A percentile compares a stretch with the other conserved stretches of the same genome.
These are phyloP conservation scores for Komagataella phaffii DNA, from an alignment of 805 yeast genomes.

Conservation along the genomic window DNA sequence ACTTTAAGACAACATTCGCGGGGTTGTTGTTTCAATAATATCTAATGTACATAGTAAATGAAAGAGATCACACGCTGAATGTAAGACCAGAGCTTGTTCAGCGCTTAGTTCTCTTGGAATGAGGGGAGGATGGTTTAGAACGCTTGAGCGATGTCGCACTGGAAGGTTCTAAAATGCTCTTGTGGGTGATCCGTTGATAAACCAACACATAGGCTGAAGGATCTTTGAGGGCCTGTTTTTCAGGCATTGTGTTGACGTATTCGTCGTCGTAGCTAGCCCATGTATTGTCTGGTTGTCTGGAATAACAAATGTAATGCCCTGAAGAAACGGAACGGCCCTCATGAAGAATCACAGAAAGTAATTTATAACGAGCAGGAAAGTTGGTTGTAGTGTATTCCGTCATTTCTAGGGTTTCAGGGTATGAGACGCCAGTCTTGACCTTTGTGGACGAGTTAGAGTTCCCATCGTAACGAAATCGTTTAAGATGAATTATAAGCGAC, in stretches of 20 bases:
- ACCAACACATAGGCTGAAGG: constrained; percentile 85
- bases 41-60: not conserved
- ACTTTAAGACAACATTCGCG: not conserved
- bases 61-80: not conserved
- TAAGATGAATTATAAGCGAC: constrained; percentile 73
- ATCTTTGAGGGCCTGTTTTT: constrained; percentile 63
- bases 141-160: not conserved
- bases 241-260: constrained; percentile 59
- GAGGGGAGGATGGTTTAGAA: not conserved
- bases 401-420: constrained; percentile 66
- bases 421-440: constrained; percentile 75
- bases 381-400: constrained; percentile 40
- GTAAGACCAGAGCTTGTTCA: not conserved
- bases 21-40: not conserved
- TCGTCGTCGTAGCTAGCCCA: constrained; percentile 97
- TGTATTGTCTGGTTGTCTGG: constrained; percentile 81
- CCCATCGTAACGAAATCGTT: constrained; percentile 83
- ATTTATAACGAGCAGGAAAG: constrained; percentile 47
- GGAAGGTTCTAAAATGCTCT: constrained; percentile 10
- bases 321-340: constrained; percentile 87
- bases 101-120: not conserved
- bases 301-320: constrained; percentile 88
- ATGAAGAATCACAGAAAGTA: constrained; percentile 79
- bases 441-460: constrained; percentile 51
- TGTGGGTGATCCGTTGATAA: constrained; percentile 66